Percentiles rank a stretch among this genome's conserved stretches.
Evolutionary conservation across 1,139 yeast genomes (phyloP).

Genomic region (Taphrina confusa): DNA sequence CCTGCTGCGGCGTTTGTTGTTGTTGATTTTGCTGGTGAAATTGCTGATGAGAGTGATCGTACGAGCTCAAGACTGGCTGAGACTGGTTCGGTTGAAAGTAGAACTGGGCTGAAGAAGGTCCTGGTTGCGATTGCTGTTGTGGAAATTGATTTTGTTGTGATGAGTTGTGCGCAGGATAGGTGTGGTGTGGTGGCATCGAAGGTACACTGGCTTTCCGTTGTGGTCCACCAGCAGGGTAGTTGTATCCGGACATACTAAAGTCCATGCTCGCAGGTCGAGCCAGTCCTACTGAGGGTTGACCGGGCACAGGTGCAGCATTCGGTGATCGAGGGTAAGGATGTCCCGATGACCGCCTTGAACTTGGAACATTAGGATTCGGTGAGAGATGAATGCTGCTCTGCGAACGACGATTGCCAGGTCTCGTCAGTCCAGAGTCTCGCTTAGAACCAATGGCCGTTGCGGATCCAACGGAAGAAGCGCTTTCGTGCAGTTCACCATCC

Average conservation of each 20-base stretch:
- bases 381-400: slow-evolving; percentile 23
- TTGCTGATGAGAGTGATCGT: slow-evolving; percentile 9
- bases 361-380: slow-evolving; percentile 18
- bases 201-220: slow-evolving; percentile 16
- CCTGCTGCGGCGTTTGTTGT: background rate
- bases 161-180: background rate
- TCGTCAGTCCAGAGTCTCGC: background rate
- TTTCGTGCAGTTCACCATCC: slow-evolving; percentile 3
- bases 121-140: background rate
- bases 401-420: slow-evolving; percentile 29
- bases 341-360: slow-evolving; percentile 10
- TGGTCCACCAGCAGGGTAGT: slow-evolving; percentile 17
- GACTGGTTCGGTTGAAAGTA: slow-evolving; percentile 15
- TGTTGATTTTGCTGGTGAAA: slow-evolving; percentile 4
- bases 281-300: background rate
- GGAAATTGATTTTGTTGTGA: background rate
- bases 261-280: slow-evolving; percentile 28
- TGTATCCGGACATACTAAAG: slow-evolving; percentile 5
- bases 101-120: background rate
- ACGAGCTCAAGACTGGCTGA: slow-evolving; percentile 5
- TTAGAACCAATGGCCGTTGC: slow-evolving; percentile 6
- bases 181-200: background rate
- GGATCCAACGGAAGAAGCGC: slow-evolving; percentile 24
- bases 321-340: slow-evolving; percentile 33
- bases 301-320: slow-evolving; percentile 2